Conservation (phyloP, 2,329 filamentous ascomycete species). For the Phialocephala sp. region DNA sequence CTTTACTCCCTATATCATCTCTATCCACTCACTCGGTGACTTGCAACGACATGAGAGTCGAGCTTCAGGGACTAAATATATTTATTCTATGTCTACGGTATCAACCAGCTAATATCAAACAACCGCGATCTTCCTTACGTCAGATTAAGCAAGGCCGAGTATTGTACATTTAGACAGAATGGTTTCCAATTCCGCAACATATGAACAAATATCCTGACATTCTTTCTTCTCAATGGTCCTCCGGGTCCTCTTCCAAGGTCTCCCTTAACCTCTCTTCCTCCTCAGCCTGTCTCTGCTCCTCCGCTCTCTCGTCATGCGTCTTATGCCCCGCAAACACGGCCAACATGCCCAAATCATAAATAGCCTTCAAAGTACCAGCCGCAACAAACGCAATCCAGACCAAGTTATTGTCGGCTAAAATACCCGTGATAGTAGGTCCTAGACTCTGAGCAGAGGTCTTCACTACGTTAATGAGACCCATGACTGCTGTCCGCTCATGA, state of each 20-base stretch:
- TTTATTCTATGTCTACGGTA: neutral
- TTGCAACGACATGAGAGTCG: neutral
- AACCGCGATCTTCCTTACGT: too few relatives aligned
- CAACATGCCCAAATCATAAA: slow-evolving; percentile 65
- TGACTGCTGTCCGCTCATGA: slow-evolving; percentile 71
- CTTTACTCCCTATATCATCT: neutral
- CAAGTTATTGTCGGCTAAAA: slow-evolving; percentile 58
- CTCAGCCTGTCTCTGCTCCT: slow-evolving; percentile 31
- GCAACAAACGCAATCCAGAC: slow-evolving; percentile 68
- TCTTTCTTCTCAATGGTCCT: slow-evolving; percentile 28
- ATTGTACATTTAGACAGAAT: neutral
- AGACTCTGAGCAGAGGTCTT: slow-evolving; percentile 68
- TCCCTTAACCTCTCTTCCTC: slow-evolving; percentile 33
- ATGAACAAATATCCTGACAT: too few relatives aligned
- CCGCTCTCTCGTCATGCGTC: slow-evolving; percentile 37
- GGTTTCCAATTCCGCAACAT: neutral
- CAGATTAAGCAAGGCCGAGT: neutral
- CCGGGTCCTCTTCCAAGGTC: slow-evolving; percentile 22
- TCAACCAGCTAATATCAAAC: neutral
- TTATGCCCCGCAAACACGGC: slow-evolving; percentile 51
- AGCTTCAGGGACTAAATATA: neutral
- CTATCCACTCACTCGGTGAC: neutral
- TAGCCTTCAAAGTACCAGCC: slow-evolving; percentile 66
- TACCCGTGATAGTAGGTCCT: slow-evolving; percentile 69
- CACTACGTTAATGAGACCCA: slow-evolving; percentile 73